Evolutionary conservation across 2,329 filamentous ascomycete genomes (phyloP), one percentile per base, ranked within the genome.

Genomic region (Fusarium papillatum): DNA sequence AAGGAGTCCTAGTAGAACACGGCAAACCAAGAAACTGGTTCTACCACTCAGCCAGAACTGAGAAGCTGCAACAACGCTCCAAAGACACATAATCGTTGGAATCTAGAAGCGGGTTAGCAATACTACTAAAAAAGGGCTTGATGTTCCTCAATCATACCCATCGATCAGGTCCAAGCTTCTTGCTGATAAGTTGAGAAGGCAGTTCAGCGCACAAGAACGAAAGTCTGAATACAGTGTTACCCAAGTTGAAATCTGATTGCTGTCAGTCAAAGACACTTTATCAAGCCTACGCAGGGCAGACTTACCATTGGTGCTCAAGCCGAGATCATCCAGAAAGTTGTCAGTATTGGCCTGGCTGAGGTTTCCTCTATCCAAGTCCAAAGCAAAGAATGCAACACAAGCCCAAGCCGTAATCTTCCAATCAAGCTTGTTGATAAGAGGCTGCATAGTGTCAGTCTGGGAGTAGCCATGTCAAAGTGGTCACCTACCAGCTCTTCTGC

Each of bases 101-200:
- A 92, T 91, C 70, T 70, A 17, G 9, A 17, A 14, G 2, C 1
- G 14, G 1, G 24, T 61, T 0, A 61, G 57, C 7, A 11, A 3
- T 1, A 14, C 0, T 55, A 10, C 7, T 2, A 26, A 19, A 14
- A 60, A 36, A 17, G 14, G 14, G 16, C 16, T 41, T 7, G 41
- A 3, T 11, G 31, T 13, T 17, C 5, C 3, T 22, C 10, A 9
- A 4, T 11, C 63, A 11, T 62, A 72, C 70, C 90, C 90, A 92
- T 31, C 88, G 85, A 72, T 92, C 90, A 0, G 89, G 89, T 0
- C 88, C 90, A 61, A 90, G 80, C 85, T 86, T 90, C 80, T 92
- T 90, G 68, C 84, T 86, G 38, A 92, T 83, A 17, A 93, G 83
- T 76, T 93, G 90, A 0, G 90, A 92, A 0, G 91, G 91, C 1